Conservation (phyloP, 352 stramenopile species). For the Elongisporangium senticosum region DNA sequence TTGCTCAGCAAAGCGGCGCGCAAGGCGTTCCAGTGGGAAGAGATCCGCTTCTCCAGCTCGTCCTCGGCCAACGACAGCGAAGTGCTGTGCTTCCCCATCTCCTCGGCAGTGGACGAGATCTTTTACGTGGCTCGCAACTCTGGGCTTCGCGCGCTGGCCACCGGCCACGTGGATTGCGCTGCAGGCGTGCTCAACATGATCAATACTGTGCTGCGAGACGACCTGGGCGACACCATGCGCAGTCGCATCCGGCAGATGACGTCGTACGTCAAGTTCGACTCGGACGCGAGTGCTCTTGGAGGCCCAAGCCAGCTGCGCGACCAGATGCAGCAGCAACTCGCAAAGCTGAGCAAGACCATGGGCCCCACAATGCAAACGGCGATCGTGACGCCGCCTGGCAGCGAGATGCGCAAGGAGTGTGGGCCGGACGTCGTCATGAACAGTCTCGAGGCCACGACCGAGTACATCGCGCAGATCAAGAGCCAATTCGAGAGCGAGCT, state of each 20-base stretch:
- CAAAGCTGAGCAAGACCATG: slow-evolving; percentile 84
- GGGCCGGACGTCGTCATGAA: slow-evolving; percentile 79
- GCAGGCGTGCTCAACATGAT: slow-evolving; percentile 84
- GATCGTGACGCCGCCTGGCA: slow-evolving; percentile 9
- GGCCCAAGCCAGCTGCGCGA: slow-evolving; percentile 66
- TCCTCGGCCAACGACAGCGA: slow-evolving; percentile 13
- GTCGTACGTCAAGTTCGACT: slow-evolving; percentile 56
- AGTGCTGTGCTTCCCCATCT: slow-evolving; percentile 64
- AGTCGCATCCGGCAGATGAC: slow-evolving; percentile 70
- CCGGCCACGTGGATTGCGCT: slow-evolving; percentile 75
- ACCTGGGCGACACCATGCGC: slow-evolving; percentile 76
- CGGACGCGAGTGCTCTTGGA: slow-evolving; percentile 35
- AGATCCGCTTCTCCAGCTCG: slow-evolving; percentile 58
- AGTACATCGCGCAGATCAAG: slow-evolving; percentile 81
- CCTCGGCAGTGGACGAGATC: slow-evolving; percentile 82
- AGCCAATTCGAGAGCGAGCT: slow-evolving; percentile 66
- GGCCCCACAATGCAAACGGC: slow-evolving; percentile 27
- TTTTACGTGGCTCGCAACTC: slow-evolving; percentile 85
- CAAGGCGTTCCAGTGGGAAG: slow-evolving; percentile 85
- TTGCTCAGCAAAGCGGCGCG: slow-evolving; percentile 63
- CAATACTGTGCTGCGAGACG: slow-evolving; percentile 74
- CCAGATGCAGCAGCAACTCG: slow-evolving; percentile 81
- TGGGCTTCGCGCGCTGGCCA: slow-evolving; percentile 70
- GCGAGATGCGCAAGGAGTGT: slow-evolving; percentile 51
- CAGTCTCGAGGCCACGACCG: slow-evolving; percentile 64